Evolutionary conservation across 176 grass and related monocot species (phyloP).

Genomic region (Avena eriantha): DNA sequence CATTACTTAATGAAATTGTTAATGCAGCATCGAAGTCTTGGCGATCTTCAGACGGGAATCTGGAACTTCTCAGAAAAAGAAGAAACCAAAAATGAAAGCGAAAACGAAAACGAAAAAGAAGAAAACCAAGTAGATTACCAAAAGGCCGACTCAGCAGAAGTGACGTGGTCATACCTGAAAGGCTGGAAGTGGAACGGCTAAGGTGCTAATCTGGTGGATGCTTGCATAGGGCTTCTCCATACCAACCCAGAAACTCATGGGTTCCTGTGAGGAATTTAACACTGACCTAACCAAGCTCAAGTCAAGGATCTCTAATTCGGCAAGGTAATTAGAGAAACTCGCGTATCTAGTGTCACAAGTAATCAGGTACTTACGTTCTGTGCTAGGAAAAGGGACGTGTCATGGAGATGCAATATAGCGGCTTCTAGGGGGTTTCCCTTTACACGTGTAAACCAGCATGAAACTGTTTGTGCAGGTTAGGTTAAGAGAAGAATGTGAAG

Average conservation of each 20-base stretch:
- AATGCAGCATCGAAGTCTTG: slow-evolving; percentile 78
- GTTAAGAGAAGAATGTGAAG: slow-evolving; percentile 16
- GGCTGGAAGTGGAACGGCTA: neutral
- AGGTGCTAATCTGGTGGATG: neutral
- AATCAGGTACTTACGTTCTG: neutral
- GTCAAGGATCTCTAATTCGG: slow-evolving; percentile 14
- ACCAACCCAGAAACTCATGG: neutral
- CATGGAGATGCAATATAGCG: neutral
- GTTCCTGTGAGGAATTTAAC: neutral
- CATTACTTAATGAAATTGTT: slow-evolving; percentile 41
- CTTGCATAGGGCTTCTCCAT: neutral
- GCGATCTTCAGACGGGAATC: slow-evolving; percentile 81
- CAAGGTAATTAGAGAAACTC: slow-evolving; percentile 34
- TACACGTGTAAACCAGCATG: neutral
- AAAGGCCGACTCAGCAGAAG: neutral
- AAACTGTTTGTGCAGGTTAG: slow-evolving; percentile 39
- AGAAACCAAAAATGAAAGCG: slow-evolving; percentile 28
- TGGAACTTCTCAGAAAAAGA: slow-evolving; percentile 63
- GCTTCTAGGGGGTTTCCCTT: neutral
- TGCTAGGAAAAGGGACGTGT: neutral
- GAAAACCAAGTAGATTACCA: slow-evolving; percentile 51
- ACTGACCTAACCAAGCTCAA: neutral
- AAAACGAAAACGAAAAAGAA: slow-evolving; percentile 46
- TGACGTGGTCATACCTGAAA: slow-evolving; percentile 21
- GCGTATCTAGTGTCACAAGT: neutral